Evolutionary conservation across 2,329 filamentous ascomycete genomes (phyloP).

Genomic region (Balansia obtecta): DNA sequence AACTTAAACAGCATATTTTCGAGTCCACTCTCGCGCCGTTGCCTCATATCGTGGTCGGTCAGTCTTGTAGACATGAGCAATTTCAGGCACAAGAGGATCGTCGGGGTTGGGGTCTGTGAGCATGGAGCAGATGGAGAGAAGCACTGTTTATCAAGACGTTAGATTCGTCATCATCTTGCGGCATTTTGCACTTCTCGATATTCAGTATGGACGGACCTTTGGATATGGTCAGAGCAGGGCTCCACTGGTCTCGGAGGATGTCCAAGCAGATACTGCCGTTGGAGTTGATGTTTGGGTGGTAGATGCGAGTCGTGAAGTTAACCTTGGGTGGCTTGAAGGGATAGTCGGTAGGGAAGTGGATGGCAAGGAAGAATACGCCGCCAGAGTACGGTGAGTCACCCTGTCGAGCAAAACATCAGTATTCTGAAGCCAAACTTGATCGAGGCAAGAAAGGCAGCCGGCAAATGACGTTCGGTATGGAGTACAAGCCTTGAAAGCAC

Average conservation of each 20-base stretch:
- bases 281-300: constrained; percentile 99
- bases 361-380: constrained; percentile 97
- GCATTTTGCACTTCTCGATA: too few species aligned
- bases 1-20: constrained; percentile 87
- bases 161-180: neutral
- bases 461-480: neutral
- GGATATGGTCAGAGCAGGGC: constrained; percentile 92
- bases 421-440: neutral
- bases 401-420: constrained; percentile 33
- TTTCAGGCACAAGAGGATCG: constrained; percentile 96
- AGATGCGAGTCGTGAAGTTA: constrained; percentile 99
- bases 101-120: constrained; percentile 98
- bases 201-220: constrained; percentile 55
- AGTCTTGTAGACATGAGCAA: constrained; percentile 99
- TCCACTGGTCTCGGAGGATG: constrained; percentile 98
- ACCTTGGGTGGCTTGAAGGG: constrained; percentile 99
- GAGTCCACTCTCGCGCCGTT: constrained; percentile 94
- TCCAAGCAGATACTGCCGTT: constrained; percentile 99
- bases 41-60: constrained; percentile 92
- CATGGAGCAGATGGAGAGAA: constrained; percentile 99
- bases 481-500: neutral
- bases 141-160: constrained; percentile 41
- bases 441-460: neutral
- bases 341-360: constrained; percentile 99
- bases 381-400: constrained; percentile 95